Evolutionary conservation across 768 basidiomycete genomes (phyloP), one percentile per base, ranked within the genome.

Genomic region (Gloeostereum incarnatum): DNA sequence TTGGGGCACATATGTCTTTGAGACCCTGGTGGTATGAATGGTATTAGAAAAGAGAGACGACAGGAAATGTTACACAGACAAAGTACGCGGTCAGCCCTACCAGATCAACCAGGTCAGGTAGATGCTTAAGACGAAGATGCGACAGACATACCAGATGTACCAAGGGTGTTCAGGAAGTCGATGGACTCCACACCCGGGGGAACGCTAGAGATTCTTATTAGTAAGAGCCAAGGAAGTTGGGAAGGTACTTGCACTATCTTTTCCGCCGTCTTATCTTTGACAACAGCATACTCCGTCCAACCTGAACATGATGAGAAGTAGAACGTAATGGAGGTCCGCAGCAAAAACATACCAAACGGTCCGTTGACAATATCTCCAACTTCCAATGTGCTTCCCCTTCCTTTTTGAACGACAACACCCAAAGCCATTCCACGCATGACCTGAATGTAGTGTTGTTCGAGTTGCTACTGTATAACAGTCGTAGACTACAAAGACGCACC

Each of bases 31-130:
- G 26, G 25, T 14, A 2, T 31, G 23, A 39, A 44, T 30, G 22
- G 20, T 7, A 18, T 33, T 34, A 35, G 36, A 31, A 35, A 29
- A 37, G 11, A 30, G 22, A 20, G 24, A 37, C 10, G 16, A 14
- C 24, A 22, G 18, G 21, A 10, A 20, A 21, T 25, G 2, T 5
- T 11, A 32, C 6, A 52, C 76, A 39, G 50, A 90, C 90, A 45
- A 92, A 88, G 57, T 92, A 96, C 4, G 92, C 92, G 4, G 92
- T 94, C 53, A 91, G 50, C 6, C 87, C 87, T 84, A 50, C 13
- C 43, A 20, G n/a, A 6, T 19, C 7, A 14, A 14, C 5, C 32
- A 37, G 14, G 16, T 31, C 30, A 29, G 14, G 9, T n/a, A 29
- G 14, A 14, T 29, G 26, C 9, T 29, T 8, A 29, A 29, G 14